Conservation (phyloP, 2,329 filamentous ascomycete species). For the Botrytis fabae region DNA sequence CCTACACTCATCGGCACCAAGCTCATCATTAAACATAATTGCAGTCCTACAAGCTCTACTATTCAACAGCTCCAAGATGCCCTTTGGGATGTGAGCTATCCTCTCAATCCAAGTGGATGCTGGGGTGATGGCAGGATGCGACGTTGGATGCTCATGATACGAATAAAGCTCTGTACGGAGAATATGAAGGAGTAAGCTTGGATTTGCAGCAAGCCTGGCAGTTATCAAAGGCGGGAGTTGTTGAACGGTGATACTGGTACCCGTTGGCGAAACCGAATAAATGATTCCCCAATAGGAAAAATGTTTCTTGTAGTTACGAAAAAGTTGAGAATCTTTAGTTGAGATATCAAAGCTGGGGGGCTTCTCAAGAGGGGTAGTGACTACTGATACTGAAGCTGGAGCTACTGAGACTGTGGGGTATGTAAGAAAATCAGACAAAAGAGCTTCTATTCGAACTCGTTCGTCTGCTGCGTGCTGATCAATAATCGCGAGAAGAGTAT, state of each 20-base stretch:
- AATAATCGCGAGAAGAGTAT: constrained; percentile 64
- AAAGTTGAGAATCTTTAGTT: constrained; percentile 57
- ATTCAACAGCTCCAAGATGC: constrained; percentile 74
- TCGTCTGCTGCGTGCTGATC: constrained; percentile 98
- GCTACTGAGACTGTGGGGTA: constrained; percentile 26
- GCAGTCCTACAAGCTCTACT: constrained; percentile 76
- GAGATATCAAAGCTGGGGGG: constrained; percentile 67
- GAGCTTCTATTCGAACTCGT: constrained; percentile 72
- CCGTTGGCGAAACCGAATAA: constrained; percentile 39
- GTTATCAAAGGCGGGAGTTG: constrained; percentile 70
- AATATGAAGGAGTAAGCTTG: constrained; percentile 69
- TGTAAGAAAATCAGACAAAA: constrained; percentile 61
- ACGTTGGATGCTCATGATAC: constrained; percentile 39
- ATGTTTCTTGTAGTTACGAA: constrained; percentile 53
- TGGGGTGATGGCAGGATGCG: constrained; percentile 27
- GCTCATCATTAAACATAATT: constrained; percentile 80
- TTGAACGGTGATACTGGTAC: constrained; percentile 49
- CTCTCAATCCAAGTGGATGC: constrained; percentile 54
- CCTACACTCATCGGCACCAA: constrained; percentile 59
- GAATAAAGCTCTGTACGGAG: constrained; percentile 75
- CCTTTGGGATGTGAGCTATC: constrained; percentile 70
- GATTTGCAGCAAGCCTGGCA: constrained; percentile 73
- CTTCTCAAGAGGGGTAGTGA: constrained; percentile 47
- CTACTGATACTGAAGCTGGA: constrained; percentile 30
- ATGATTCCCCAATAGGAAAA: constrained; percentile 75